Evolutionary conservation across 768 basidiomycete species (phyloP), one percentile per base, ranked within the genome.

Genomic region (Peribolospora kevripleyi): DNA sequence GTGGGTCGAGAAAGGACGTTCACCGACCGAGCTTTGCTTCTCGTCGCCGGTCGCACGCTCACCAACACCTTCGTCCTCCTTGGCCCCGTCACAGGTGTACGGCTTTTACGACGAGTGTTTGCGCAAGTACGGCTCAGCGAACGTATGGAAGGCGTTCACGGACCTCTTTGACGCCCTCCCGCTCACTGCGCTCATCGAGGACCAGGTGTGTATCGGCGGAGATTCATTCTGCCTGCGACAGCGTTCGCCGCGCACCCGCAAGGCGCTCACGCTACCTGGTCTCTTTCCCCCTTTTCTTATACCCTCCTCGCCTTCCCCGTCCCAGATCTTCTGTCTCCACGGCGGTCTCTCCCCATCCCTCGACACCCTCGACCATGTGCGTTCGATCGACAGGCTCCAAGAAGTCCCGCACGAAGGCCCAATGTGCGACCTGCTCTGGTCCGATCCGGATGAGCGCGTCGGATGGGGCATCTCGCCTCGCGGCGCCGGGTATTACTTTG

Each of bases 141-240:
- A 45, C 13, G 13, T 45, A 13, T 45, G 43, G 43, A 13, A 13
- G 43, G 7, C 8, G 43, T 45, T 45, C 43, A 45, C 43, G 43
- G 43, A 95, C 74, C 71, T 95, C 54, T 95, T 95, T 66, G 90
- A 93, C 70, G 93, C 82, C 70, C 76, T 95, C 47, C 88, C 90
- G 56, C 76, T 95, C 55, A 88, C 85, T 42, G 90, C 91, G 55
- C 91, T 98, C 59, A 95, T 98, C 62, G 93, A 98, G 70, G 88
- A 98, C 71, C 81, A 93, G 78, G 90, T 93, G 65, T 61, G 88
- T 37, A 6, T 90, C 90, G 42, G 90, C 90, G 41, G 86, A 90
- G 65, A 57, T 63, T 79, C 66, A 54, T 48, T 50, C 61, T 62
- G 57, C 50, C 25, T 25, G 25, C 25, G 25, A 25, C 25, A 25